phyloP scores from a whole-genome alignment of 2,329 filamentous ascomycete genomes.

The Cladobotryum mycophilum region DNA sequence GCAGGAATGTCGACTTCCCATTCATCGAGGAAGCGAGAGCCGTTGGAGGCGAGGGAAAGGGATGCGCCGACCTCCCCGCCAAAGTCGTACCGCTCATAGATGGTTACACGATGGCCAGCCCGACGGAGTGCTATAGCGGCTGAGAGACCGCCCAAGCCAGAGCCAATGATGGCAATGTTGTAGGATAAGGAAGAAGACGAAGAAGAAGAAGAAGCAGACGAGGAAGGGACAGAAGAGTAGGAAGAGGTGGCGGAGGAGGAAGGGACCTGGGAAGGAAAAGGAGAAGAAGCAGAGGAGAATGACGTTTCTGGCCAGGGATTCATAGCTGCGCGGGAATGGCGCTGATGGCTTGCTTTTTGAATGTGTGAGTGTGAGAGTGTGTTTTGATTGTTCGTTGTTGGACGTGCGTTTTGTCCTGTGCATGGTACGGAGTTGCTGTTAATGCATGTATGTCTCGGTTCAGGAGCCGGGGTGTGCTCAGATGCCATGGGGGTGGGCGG shows the following conservation, averaged over 20 bases:
- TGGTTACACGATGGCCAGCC: conserved; percentile 39
- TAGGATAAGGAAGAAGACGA: conserved; percentile 17
- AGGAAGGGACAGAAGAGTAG: background rate
- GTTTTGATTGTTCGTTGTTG: too few species aligned
- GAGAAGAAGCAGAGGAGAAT: background rate
- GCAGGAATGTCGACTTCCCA: conserved; percentile 55
- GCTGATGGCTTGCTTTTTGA: too few species aligned
- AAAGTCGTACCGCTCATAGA: conserved; percentile 58
- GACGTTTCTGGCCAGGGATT: too few species aligned
- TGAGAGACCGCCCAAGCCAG: conserved; percentile 34
- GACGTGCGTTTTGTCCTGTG: too few species aligned
- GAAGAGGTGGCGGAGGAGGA: background rate
- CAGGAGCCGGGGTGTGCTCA: too few species aligned
- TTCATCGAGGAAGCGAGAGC: conserved; percentile 55
- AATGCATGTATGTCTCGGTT: too few species aligned
- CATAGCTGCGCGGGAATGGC: too few species aligned
- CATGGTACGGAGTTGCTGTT: too few species aligned
- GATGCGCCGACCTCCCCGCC: conserved; percentile 60
- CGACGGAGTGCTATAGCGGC: conserved; percentile 35
- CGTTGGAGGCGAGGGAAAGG: conserved; percentile 57
- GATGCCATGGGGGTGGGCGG: too few species aligned
- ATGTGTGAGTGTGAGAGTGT: too few species aligned
- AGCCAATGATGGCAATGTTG: conserved; percentile 32
- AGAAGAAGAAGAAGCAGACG: background rate
- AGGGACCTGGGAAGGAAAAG: background rate